phyloP scores from a whole-genome alignment of 257 asterid genomes.

The Plantago elongata region DNA sequence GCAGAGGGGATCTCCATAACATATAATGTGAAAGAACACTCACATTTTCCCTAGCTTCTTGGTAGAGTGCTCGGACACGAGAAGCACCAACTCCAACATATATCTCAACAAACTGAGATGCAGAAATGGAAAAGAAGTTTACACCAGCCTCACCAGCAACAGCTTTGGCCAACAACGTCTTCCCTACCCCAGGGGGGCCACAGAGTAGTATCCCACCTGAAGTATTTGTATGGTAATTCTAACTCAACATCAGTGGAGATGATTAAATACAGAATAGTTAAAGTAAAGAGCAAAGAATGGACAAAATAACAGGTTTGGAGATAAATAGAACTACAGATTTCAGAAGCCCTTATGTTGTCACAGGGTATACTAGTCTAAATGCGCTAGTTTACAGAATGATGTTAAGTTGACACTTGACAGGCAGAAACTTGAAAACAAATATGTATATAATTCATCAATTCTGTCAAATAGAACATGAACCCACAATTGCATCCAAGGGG shows the following conservation, averaged over 20 bases:
- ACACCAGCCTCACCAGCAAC: conserved; percentile 99
- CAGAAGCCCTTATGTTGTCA: background rate
- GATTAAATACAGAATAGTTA: conserved; percentile 6
- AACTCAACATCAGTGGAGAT: conserved; percentile 17
- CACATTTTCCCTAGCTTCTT: conserved; percentile 95
- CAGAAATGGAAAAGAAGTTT: conserved; percentile 97
- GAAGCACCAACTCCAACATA: conserved; percentile 99
- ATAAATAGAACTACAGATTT: background rate
- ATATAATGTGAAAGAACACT: conserved; percentile 21
- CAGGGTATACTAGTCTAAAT: background rate
- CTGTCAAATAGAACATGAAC: background rate
- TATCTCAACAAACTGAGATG: conserved; percentile 96
- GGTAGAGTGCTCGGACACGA: conserved; percentile 94
- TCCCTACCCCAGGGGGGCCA: conserved; percentile 99
- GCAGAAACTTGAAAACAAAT: background rate
- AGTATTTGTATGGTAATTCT: conserved; percentile 18
- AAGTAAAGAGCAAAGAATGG: background rate
- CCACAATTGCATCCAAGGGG: background rate
- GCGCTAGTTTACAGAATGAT: background rate
- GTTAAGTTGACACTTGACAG: background rate
- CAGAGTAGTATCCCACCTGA: conserved; percentile 97
- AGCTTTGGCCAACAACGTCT: conserved; percentile 94
- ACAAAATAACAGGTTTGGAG: background rate
- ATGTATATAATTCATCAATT: background rate
- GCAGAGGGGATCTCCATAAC: conserved; percentile 10